phyloP scores from a whole-genome alignment of 78 protist genomes.

The Dictyostelium capitatum region DNA sequence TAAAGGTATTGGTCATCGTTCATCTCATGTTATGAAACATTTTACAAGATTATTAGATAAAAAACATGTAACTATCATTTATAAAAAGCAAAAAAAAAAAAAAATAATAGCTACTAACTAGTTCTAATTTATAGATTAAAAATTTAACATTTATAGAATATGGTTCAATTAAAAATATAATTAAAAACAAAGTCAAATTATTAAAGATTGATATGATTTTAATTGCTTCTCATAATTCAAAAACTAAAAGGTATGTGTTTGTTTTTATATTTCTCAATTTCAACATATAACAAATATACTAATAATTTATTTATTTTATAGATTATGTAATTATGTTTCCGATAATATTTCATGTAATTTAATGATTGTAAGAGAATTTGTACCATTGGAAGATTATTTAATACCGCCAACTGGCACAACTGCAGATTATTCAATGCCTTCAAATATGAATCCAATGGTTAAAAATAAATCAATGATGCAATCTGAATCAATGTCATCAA shows the following conservation, averaged over 20 bases:
- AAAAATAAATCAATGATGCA: not conserved
- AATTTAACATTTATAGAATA: constrained; percentile 44
- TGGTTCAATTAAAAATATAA: constrained; percentile 38
- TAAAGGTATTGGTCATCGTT: constrained; percentile 38
- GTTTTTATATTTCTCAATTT: not conserved
- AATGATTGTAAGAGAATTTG: constrained; percentile 46
- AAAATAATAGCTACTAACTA: not conserved
- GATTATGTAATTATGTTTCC: constrained; percentile 30
- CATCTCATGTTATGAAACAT: constrained; percentile 31
- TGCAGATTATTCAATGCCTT: not conserved
- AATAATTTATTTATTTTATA: not conserved
- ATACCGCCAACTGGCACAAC: not conserved
- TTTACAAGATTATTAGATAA: constrained; percentile 58
- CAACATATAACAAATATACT: not conserved
- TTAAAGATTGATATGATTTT: constrained; percentile 52
- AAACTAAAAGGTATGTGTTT: constrained; percentile 26
- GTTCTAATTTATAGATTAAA: constrained; percentile 26
- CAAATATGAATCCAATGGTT: not conserved
- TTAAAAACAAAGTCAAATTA: constrained; percentile 30
- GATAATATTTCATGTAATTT: constrained; percentile 22
- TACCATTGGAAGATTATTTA: constrained; percentile 11
- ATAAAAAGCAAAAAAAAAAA: not conserved
- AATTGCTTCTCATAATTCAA: constrained; percentile 25
- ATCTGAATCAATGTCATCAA: constrained; percentile 14
- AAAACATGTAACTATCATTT: constrained; percentile 22